Evolutionary conservation across 352 stramenopile genomes (phyloP).

Genomic region (Phytophthora tentaculata): DNA sequence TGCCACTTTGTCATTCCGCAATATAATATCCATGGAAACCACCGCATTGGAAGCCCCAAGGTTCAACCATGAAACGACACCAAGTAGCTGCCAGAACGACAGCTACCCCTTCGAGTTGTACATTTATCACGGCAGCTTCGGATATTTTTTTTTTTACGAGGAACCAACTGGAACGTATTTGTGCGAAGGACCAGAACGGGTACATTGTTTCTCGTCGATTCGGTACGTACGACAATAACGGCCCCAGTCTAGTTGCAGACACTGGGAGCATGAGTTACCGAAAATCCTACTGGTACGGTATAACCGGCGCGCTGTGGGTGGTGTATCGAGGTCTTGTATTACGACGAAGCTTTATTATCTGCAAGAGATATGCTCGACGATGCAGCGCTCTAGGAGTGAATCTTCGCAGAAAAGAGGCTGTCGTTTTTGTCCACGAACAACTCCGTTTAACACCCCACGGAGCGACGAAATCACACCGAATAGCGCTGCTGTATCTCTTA

Average conservation of each 20-base stretch:
- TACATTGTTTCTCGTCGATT: constrained; percentile 18
- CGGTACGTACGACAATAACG: constrained; percentile 29
- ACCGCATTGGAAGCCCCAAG: constrained; percentile 6
- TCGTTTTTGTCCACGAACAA: constrained; percentile 35
- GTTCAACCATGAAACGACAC: constrained; percentile 2
- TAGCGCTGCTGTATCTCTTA: constrained; percentile 31
- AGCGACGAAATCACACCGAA: constrained; percentile 20
- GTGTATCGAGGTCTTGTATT: constrained; percentile 30
- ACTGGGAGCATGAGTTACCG: constrained; percentile 9
- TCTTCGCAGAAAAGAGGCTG: constrained; percentile 17
- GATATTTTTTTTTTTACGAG: constrained; percentile 29
- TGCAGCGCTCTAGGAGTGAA: constrained; percentile 14
- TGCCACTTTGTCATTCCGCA: constrained; percentile 35
- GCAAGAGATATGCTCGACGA: constrained; percentile 16
- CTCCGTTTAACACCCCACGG: constrained; percentile 18
- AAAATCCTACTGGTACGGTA: constrained; percentile 30
- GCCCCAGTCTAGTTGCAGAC: constrained; percentile 9
- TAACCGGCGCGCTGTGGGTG: constrained; percentile 16
- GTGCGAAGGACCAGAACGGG: constrained; percentile 9
- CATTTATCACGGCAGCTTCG: constrained; percentile 32
- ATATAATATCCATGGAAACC: constrained; percentile 30
- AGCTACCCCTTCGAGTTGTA: constrained; percentile 14
- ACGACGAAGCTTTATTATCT: constrained; percentile 23
- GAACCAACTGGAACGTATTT: constrained; percentile 27
- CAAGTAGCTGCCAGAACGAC: constrained; percentile 12